A percentile compares a stretch with the other conserved stretches of the same genome.
phyloP scores from a whole-genome alignment of 2,329 filamentous ascomycete species.

The Ophiostoma tasmaniense region DNA sequence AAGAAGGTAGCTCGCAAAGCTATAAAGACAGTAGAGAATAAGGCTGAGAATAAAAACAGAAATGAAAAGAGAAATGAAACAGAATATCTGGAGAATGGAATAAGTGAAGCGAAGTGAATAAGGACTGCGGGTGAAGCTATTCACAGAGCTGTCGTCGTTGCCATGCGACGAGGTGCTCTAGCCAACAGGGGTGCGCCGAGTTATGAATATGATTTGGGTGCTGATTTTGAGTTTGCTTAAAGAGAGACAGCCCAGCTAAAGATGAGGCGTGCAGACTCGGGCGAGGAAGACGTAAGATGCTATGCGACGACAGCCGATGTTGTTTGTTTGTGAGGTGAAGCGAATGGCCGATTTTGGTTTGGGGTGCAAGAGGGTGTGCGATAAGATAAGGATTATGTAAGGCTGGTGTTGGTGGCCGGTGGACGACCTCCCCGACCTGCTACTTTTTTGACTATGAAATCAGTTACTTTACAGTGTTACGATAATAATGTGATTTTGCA shows the following conservation, averaged over 20 bases:
- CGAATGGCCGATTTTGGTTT: constrained; percentile 14
- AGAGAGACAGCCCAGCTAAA: not conserved
- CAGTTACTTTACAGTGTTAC: too few species aligned
- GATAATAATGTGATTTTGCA: too few species aligned
- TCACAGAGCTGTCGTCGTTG: not conserved
- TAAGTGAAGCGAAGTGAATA: not conserved
- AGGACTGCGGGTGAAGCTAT: not conserved
- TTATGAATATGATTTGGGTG: too few species aligned
- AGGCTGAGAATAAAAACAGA: not conserved
- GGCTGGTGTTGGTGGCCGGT: not conserved
- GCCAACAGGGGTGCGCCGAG: not conserved
- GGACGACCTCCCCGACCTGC: not conserved
- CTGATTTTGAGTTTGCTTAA: not conserved
- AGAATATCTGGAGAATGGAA: not conserved
- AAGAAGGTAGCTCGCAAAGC: not conserved
- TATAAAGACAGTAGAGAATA: not conserved
- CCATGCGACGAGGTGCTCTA: not conserved
- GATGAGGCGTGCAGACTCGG: not conserved
- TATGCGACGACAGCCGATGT: not conserved
- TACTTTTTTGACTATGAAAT: too few species aligned
- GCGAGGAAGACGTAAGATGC: not conserved
- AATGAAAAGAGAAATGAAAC: too few species aligned
- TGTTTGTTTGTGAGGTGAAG: constrained; percentile 9
- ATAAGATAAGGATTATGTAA: constrained; percentile 10
- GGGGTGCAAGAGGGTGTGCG: constrained; percentile 8